Evolutionary conservation across 2,329 filamentous ascomycete species (phyloP), one percentile per base, ranked within the genome.

Genomic region (Trichoderma sp.): DNA sequence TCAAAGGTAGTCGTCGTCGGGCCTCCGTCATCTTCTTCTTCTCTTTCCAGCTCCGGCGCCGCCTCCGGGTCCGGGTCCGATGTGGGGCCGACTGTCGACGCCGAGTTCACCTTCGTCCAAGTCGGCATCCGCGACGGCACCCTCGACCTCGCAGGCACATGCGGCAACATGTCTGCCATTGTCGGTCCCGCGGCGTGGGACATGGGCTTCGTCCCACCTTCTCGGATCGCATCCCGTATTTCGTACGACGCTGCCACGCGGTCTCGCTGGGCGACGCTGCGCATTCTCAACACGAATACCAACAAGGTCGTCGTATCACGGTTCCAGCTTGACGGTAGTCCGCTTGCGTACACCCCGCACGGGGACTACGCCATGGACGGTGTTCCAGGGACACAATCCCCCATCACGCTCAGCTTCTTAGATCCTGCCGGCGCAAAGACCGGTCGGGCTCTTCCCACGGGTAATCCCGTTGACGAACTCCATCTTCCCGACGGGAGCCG

Each of bases 41-140:
- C 58, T 34, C n/a, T n/a, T 18, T 21, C 32, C 18, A 8, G 21
- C 11, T 15, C 39, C 56, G 36, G 36, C 15, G 15, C 36, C 21
- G 3, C 4, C 18, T 26, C 61, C 56, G 30, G 30, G 8, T 18
- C 34, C 26, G 32, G 39, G 6, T 21, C 39, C 36, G 36, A 30
- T 26, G 47, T 39, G 58, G 60, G 43, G 39, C 58, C 53, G 32
- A 1, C n/a, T 12, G 86, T 85, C 0, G 87, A 93, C 74, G 84
- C 93, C 14, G 89, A 92, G 72, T 93, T 91, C 77, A 94, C 91
- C 0, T 94, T 94, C 77, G 87, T 91, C 1, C 89, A 90, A 51
- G 83, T 93, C 7, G 91, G 91, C 3, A 86, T 93, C 69, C 86
- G 86, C 67, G 85, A 90, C 75, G 82, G 83, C 5, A 81, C 83